Percentiles rank a stretch among this genome's conserved stretches.
phyloP scores from a whole-genome alignment of 106 monocot species.

The Platanthera guangdongensis region DNA sequence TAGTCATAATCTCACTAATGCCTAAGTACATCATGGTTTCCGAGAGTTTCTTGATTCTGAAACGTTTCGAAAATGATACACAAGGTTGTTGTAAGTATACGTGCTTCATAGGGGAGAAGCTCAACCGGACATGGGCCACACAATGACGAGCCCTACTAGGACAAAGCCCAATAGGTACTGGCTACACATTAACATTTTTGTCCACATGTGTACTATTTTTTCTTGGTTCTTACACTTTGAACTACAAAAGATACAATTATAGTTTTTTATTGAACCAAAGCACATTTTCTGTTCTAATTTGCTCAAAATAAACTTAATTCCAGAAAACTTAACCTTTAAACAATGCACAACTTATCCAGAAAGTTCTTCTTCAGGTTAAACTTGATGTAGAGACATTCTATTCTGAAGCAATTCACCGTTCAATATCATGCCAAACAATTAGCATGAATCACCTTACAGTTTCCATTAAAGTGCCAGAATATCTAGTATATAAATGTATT shows the following conservation, averaged over 20 bases:
- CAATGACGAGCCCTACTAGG: too few species aligned
- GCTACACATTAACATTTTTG: neutral
- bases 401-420: neutral
- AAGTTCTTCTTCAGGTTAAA: neutral
- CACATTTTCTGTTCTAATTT: neutral
- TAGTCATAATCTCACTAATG: too few species aligned
- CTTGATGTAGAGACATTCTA: neutral
- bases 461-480: neutral
- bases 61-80: too few species aligned
- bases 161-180: too few species aligned
- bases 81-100: too few species aligned
- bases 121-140: too few species aligned
- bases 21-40: too few species aligned
- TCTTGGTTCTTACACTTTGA: neutral
- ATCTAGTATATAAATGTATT: neutral
- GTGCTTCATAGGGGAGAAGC: too few species aligned
- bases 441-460: neutral
- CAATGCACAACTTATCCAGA: neutral
- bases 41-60: too few species aligned
- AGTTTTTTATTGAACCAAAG: neutral
- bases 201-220: neutral
- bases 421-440: neutral
- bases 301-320: neutral
- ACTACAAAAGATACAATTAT: neutral
- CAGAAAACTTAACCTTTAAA: neutral